Conservation (phyloP, 345 rosid genomes). For the Gossypium longicalyx region DNA sequence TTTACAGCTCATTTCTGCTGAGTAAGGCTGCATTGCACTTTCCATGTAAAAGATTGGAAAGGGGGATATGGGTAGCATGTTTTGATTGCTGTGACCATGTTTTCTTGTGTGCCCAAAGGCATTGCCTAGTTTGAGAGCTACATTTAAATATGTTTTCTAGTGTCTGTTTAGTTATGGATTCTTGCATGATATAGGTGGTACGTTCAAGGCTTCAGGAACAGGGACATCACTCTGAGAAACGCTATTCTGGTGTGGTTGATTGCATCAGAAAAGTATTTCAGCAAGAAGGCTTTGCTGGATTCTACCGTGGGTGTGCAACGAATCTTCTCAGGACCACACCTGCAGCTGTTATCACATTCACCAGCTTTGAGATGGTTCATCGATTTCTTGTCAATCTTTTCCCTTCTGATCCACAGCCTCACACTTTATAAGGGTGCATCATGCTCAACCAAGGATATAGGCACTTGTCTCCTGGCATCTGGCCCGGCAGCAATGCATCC, state of each 20-base stretch:
- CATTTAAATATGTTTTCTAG: background rate
- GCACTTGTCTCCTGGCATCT: background rate
- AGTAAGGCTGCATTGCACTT: background rate
- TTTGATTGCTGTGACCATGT: background rate
- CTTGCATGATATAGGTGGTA: conserved; percentile 47
- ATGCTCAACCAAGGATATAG: background rate
- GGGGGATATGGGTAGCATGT: background rate
- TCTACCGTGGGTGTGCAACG: conserved; percentile 91
- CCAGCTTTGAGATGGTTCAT: conserved; percentile 93
- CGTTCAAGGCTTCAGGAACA: conserved; percentile 89
- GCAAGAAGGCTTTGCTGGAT: conserved; percentile 67
- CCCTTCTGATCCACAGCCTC: conserved; percentile 50
- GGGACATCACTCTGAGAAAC: conserved; percentile 74
- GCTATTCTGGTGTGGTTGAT: conserved; percentile 60
- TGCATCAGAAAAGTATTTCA: conserved; percentile 66
- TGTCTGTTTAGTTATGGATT: background rate
- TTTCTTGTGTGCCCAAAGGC: background rate
- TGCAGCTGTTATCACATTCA: conserved; percentile 90
- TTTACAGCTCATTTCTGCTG: background rate
- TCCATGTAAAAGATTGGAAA: background rate
- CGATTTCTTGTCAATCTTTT: conserved; percentile 49
- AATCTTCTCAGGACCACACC: conserved; percentile 87
- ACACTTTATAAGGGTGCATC: conserved; percentile 30
- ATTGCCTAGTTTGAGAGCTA: background rate
- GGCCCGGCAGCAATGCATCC: background rate